phyloP scores from a whole-genome alignment of 129 eudicot species.

The Flaveria bidentis region DNA sequence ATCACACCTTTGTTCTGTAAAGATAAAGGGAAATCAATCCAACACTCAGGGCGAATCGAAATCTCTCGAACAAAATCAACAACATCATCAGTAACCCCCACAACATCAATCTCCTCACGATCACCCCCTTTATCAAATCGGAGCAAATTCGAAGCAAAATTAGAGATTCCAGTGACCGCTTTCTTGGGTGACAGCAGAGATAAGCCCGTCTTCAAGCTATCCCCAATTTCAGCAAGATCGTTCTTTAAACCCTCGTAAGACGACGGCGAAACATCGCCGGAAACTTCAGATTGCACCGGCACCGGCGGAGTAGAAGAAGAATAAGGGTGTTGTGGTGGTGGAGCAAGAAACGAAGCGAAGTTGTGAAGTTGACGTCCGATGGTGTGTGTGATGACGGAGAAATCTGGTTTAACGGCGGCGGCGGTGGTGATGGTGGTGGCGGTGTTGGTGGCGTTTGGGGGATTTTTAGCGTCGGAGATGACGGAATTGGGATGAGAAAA shows the following conservation, averaged over 20 bases:
- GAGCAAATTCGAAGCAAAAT: conserved; percentile 49
- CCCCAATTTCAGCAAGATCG: conserved; percentile 70
- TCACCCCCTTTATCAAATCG: conserved; percentile 27
- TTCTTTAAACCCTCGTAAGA: conserved; percentile 50
- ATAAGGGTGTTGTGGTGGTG: conserved; percentile 45
- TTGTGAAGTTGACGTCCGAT: conserved; percentile 54
- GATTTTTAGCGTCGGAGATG: conserved; percentile 30
- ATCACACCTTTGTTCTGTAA: conserved; percentile 43
- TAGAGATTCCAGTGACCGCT: conserved; percentile 50
- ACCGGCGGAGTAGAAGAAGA: conserved; percentile 4
- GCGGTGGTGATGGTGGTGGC: background rate
- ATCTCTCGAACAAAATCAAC: conserved; percentile 50
- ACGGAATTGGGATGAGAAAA: conserved; percentile 39
- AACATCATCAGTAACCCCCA: conserved; percentile 53
- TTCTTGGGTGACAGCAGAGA: conserved; percentile 55
- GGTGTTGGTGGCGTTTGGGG: conserved; percentile 12
- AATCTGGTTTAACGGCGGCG: conserved; percentile 34
- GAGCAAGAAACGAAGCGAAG: conserved; percentile 69
- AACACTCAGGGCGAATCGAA: conserved; percentile 46
- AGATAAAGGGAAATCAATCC: conserved; percentile 69
- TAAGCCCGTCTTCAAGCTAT: conserved; percentile 46
- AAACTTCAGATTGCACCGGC: conserved; percentile 21
- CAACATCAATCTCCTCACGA: conserved; percentile 16
- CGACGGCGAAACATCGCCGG: conserved; percentile 24
- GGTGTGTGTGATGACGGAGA: conserved; percentile 50